Evolutionary conservation across 2,329 filamentous ascomycete species (phyloP).

Genomic region (Drechslerella dactyloides): DNA sequence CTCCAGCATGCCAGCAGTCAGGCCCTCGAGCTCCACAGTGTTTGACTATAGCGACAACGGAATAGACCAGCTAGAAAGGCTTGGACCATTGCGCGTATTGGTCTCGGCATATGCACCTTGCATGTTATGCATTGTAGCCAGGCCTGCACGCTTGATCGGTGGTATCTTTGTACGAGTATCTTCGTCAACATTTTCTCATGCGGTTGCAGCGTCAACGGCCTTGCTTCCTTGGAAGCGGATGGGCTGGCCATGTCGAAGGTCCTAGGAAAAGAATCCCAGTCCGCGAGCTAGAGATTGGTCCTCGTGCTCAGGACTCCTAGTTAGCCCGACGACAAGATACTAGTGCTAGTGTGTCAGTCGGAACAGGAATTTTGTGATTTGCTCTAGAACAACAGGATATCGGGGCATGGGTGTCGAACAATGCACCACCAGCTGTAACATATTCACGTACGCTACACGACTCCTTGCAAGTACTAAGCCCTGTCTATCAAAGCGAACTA

Average conservation of each 20-base stretch:
- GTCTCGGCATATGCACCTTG: too few relatives aligned
- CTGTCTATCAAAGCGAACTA: slow-evolving; percentile 4
- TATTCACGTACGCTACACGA: not conserved
- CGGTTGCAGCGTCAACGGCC: slow-evolving; percentile 1
- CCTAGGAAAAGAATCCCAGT: not conserved
- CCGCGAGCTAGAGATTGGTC: not conserved
- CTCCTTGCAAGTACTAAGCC: not conserved
- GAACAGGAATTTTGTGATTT: not conserved
- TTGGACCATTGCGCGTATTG: too few relatives aligned
- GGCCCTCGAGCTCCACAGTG: not conserved
- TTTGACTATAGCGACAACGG: not conserved
- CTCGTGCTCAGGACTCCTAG: too few relatives aligned
- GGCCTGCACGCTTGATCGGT: not conserved
- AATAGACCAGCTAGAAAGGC: too few relatives aligned
- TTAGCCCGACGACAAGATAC: too few relatives aligned
- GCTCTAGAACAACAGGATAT: not conserved
- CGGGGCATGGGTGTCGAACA: not conserved
- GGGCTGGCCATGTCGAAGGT: too few relatives aligned
- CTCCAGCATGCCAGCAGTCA: too few relatives aligned
- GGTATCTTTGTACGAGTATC: not conserved
- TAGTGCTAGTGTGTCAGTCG: too few relatives aligned
- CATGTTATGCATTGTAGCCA: too few relatives aligned
- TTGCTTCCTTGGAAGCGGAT: not conserved
- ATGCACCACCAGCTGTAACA: not conserved
- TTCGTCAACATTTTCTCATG: not conserved